A percentile compares a stretch with the other conserved stretches of the same genome.
These are phyloP conservation scores for Periconia sp. DNA, from an alignment of 2,329 filamentous ascomycete genomes.

Conservation along the genomic window DNA sequence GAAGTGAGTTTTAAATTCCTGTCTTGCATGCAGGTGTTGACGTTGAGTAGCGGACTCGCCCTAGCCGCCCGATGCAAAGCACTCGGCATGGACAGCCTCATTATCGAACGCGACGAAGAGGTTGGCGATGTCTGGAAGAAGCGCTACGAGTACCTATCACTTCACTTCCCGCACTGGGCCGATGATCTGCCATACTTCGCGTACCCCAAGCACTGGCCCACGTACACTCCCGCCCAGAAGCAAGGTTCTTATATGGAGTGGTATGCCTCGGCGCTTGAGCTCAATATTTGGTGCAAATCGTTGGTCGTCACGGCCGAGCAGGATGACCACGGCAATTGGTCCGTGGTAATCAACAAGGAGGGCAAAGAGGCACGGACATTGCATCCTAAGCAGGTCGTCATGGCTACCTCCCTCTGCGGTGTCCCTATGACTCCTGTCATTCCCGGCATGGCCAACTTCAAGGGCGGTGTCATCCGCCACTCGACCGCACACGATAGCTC, in stretches of 20 bases:
- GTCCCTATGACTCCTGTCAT: conserved; percentile 41
- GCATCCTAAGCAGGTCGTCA: conserved; percentile 11
- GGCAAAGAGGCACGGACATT: conserved; percentile 8
- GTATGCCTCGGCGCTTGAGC: too few relatives aligned
- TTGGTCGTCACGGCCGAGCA: too few relatives aligned
- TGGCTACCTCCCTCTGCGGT: conserved; percentile 15
- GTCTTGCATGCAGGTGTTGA: neutral
- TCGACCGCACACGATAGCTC: conserved; percentile 50
- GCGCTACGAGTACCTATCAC: conserved; percentile 40
- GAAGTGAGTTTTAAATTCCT: conserved; percentile 9
- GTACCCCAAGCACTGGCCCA: conserved; percentile 37
- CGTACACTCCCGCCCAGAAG: conserved; percentile 40
- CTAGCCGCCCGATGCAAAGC: conserved; percentile 13
- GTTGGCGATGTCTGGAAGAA: conserved; percentile 40
- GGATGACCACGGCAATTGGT: too few relatives aligned
- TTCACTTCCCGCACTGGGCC: conserved; percentile 40
- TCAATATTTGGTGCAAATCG: too few relatives aligned
- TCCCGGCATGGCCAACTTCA: conserved; percentile 59
- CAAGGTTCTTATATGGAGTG: conserved; percentile 34
- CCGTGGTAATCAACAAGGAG: too few relatives aligned
- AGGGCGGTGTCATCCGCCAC: conserved; percentile 63
- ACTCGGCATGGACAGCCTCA: conserved; percentile 27
- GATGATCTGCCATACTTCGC: conserved; percentile 38
- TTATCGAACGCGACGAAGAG: conserved; percentile 36
- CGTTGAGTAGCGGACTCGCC: conserved; percentile 7